phyloP scores from a whole-genome alignment of 2,329 filamentous ascomycete genomes.

The Chrysoporthe austroafricana region DNA sequence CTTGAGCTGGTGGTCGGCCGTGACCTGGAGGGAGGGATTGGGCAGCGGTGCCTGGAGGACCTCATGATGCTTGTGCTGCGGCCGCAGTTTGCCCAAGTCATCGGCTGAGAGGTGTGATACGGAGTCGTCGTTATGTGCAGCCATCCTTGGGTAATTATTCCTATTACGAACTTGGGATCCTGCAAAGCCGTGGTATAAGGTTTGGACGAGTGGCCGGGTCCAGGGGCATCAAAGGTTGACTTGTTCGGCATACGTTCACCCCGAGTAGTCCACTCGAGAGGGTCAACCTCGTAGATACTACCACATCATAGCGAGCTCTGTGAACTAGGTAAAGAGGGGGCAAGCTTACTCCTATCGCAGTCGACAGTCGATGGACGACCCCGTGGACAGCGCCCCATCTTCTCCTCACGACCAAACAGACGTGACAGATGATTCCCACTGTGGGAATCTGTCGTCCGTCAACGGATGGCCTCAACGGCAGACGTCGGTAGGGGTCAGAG shows the following conservation, averaged over 20 bases:
- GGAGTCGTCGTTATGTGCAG: background rate
- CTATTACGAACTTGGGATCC: background rate
- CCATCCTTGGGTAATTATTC: background rate
- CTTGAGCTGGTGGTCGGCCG: constrained; percentile 63
- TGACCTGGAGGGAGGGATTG: constrained; percentile 63
- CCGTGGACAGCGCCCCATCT: background rate
- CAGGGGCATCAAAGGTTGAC: background rate
- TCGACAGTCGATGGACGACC: background rate
- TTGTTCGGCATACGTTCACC: too few relatives aligned
- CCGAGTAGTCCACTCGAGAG: too few relatives aligned
- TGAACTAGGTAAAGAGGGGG: background rate
- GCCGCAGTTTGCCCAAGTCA: background rate
- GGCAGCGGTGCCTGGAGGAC: constrained; percentile 33
- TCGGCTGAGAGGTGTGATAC: background rate
- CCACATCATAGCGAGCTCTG: background rate
- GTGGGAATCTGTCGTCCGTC: constrained; percentile 4
- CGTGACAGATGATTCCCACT: background rate
- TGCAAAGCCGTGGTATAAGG: background rate
- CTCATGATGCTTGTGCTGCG: constrained; percentile 5
- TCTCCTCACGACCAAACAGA: constrained; percentile 6
- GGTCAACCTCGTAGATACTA: background rate
- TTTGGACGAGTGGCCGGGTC: background rate
- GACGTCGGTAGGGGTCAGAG: background rate
- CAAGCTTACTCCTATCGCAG: background rate
- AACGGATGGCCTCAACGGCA: background rate